Conservation (phyloP, 768 basidiomycete species). For the Myochromella boudieri region DNA sequence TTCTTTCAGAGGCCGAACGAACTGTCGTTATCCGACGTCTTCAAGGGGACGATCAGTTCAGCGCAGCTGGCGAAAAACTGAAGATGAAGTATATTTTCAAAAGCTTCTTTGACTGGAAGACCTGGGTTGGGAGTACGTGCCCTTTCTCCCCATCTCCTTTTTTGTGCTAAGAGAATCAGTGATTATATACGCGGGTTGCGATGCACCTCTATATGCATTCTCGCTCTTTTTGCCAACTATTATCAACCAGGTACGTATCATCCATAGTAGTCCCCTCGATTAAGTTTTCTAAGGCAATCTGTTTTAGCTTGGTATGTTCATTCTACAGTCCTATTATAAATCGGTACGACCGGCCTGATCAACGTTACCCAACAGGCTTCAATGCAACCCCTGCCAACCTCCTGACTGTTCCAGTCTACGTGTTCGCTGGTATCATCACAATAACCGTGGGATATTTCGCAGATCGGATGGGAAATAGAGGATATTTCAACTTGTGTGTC, state of each 20-base stretch:
- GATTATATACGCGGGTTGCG: constrained; percentile 53
- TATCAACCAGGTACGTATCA: constrained; percentile 57
- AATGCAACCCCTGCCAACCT: constrained; percentile 74
- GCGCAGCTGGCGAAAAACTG: constrained; percentile 68
- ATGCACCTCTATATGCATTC: constrained; percentile 76
- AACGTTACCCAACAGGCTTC: constrained; percentile 49
- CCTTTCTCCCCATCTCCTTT: neutral
- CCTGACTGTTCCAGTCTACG: constrained; percentile 76
- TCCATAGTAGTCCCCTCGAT: neutral
- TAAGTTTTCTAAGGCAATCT: constrained; percentile 2
- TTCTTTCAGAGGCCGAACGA: constrained; percentile 70
- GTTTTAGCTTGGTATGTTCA: constrained; percentile 37
- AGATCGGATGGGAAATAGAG: constrained; percentile 60
- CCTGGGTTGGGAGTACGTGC: constrained; percentile 53
- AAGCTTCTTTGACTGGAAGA: constrained; percentile 73
- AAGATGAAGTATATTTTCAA: constrained; percentile 55
- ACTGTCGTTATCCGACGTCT: constrained; percentile 65
- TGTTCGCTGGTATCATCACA: constrained; percentile 65
- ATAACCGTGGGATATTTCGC: constrained; percentile 63
- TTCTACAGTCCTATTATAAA: neutral
- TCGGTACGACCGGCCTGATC: constrained; percentile 6
- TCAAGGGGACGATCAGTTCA: constrained; percentile 68
- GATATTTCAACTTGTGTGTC: constrained; percentile 62
- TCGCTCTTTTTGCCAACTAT: constrained; percentile 78
- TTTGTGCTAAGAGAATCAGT: constrained; percentile 33